phyloP scores from a whole-genome alignment of 2,329 filamentous ascomycete species.

The Cytospora schulzeri region DNA sequence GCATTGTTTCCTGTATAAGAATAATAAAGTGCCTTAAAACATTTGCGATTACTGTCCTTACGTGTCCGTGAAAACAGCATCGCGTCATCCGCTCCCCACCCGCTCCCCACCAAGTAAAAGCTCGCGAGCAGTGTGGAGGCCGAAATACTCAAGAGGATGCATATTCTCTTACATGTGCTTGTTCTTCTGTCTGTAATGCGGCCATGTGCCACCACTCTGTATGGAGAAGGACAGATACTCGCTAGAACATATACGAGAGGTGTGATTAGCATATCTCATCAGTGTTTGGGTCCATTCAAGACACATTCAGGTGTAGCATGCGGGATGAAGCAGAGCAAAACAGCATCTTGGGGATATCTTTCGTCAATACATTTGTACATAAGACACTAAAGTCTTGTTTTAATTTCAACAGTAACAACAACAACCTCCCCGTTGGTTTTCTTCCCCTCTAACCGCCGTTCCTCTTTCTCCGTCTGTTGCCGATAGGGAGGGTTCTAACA shows the following conservation, averaged over 20 bases:
- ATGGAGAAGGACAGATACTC: no score
- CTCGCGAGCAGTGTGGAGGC: no score
- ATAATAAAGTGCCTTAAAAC: neutral
- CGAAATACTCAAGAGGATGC: no score
- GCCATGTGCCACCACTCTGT: no score
- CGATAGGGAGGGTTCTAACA: constrained; percentile 2
- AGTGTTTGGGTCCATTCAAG: neutral
- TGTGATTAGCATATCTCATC: no score
- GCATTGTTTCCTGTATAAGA: neutral
- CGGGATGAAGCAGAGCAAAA: neutral
- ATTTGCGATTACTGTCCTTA: neutral
- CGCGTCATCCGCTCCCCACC: no score
- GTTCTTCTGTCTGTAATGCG: no score
- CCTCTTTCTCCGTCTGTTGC: neutral
- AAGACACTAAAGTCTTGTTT: constrained; percentile 22
- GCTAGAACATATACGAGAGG: no score
- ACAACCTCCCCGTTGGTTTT: neutral
- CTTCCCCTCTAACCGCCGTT: neutral
- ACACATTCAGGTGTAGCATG: neutral
- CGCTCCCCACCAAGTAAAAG: neutral
- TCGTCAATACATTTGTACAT: constrained; percentile 28
- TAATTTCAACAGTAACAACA: neutral
- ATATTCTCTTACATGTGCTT: no score
- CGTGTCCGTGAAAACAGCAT: neutral
- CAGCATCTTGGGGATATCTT: constrained; percentile 23